These are phyloP conservation scores for Pleurotus cornucopiae DNA, from an alignment of 768 basidiomycete species.

Conservation along the genomic window DNA sequence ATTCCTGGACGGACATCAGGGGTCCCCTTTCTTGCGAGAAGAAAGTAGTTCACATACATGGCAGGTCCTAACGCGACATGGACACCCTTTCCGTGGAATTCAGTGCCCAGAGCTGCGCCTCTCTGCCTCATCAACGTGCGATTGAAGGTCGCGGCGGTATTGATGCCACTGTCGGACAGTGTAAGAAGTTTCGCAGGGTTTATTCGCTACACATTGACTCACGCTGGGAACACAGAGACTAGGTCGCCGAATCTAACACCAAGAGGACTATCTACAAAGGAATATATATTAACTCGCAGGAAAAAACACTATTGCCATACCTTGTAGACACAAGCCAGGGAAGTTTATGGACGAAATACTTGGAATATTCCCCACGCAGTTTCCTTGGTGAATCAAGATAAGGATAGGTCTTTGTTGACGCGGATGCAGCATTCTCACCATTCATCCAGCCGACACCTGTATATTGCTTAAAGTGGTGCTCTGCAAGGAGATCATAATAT, in stretches of 20 bases:
- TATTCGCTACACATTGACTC: conserved; percentile 10
- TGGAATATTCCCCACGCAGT: conserved; percentile 49
- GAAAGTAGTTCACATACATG: conserved; percentile 28
- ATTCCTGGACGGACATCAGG: conserved; percentile 27
- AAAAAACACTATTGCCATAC: conserved; percentile 15
- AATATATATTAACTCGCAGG: neutral
- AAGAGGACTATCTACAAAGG: conserved; percentile 35
- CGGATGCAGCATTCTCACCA: conserved; percentile 17
- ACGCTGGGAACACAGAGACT: conserved; percentile 49
- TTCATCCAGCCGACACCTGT: conserved; percentile 40
- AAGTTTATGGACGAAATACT: conserved; percentile 42
- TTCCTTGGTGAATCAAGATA: conserved; percentile 19
- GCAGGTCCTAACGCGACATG: conserved; percentile 49
- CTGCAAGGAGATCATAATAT: neutral
- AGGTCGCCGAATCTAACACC: conserved; percentile 46
- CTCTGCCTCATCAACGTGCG: conserved; percentile 52
- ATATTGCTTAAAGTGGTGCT: neutral
- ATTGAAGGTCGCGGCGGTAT: conserved; percentile 51
- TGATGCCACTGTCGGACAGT: conserved; percentile 34
- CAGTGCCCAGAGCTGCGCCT: conserved; percentile 53
- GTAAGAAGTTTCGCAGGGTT: neutral
- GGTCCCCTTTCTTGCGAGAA: neutral
- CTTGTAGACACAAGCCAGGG: conserved; percentile 48
- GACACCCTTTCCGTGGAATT: conserved; percentile 59
- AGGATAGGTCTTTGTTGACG: neutral